phyloP scores from a whole-genome alignment of 208 protist genomes.

The Crithidia acanthocephali region DNA sequence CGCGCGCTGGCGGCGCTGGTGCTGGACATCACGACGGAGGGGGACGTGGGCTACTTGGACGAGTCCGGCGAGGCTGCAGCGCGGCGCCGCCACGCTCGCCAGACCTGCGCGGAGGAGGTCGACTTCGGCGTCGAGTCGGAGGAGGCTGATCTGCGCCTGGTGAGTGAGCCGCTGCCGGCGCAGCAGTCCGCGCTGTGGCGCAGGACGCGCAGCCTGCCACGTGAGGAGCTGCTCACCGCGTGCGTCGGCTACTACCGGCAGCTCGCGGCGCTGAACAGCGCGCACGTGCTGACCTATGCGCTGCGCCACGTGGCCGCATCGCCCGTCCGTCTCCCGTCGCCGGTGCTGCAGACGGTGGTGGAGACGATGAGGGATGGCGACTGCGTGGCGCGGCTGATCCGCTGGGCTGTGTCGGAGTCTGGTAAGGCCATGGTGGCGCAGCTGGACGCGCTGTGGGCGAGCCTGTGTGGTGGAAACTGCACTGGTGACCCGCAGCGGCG shows the following conservation, averaged over 20 bases:
- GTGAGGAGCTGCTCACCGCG: conserved; percentile 24
- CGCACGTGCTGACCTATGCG: conserved; percentile 21
- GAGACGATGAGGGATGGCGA: conserved; percentile 14
- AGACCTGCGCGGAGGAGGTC: conserved; percentile 59
- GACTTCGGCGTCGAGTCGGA: conserved; percentile 72
- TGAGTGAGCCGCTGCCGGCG: conserved; percentile 30
- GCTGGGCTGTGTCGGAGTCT: conserved; percentile 28
- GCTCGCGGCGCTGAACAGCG: conserved; percentile 25
- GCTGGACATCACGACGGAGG: conserved; percentile 47
- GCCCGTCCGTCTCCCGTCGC: not conserved
- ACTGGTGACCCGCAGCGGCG: not conserved
- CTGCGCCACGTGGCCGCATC: conserved; percentile 22
- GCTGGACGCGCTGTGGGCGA: conserved; percentile 27
- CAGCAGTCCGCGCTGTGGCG: conserved; percentile 29
- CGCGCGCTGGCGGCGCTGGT: conserved; percentile 28
- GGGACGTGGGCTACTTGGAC: conserved; percentile 53
- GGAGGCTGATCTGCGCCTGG: conserved; percentile 40
- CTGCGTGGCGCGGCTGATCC: conserved; percentile 26
- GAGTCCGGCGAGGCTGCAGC: conserved; percentile 20
- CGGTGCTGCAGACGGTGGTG: conserved; percentile 23
- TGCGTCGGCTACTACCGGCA: conserved; percentile 26
- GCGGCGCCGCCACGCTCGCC: conserved; percentile 12
- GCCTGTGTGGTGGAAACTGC: conserved; percentile 7
- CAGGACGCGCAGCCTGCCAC: conserved; percentile 18
- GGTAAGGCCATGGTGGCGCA: conserved; percentile 8